Percentiles rank a stretch among this genome's conserved stretches.
phyloP scores from a whole-genome alignment of 768 basidiomycete genomes.

The Chalciporus piperatus region DNA sequence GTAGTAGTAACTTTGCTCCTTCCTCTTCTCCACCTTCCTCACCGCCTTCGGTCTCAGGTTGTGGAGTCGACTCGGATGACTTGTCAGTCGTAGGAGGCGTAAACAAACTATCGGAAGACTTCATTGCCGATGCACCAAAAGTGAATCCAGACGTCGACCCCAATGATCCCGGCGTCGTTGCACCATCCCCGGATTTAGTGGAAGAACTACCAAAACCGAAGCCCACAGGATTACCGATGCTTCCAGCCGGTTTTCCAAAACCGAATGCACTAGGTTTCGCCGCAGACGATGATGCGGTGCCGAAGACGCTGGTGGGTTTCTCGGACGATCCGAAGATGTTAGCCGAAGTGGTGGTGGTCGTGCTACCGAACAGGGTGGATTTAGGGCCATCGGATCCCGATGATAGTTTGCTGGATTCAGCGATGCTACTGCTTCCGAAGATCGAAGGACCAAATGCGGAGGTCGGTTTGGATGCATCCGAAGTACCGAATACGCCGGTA shows the following conservation, averaged over 20 bases:
- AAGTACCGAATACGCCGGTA: constrained; percentile 13
- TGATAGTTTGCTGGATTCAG: constrained; percentile 16
- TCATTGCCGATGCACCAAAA: constrained; percentile 22
- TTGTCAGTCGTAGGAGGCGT: constrained; percentile 28
- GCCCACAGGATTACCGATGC: constrained; percentile 62
- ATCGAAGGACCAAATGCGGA: constrained; percentile 25
- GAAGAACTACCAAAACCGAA: constrained; percentile 43
- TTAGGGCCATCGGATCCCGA: constrained; percentile 5
- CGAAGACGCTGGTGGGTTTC: constrained; percentile 28
- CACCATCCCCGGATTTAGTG: constrained; percentile 17
- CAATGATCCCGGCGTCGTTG: constrained; percentile 10
- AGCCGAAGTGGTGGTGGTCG: constrained; percentile 7
- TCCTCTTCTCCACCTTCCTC: constrained; percentile 33
- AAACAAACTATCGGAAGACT: constrained; percentile 23
- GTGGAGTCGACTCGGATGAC: constrained; percentile 30
- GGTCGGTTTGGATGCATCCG: constrained; percentile 24
- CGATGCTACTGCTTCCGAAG: constrained; percentile 18
- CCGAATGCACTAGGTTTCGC: constrained; percentile 24
- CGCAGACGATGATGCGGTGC: constrained; percentile 20
- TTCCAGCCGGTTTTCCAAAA: constrained; percentile 39
- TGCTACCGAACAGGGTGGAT: constrained; percentile 19
- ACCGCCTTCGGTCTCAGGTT: constrained; percentile 21
- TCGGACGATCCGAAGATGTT: constrained; percentile 23
- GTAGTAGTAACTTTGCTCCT: constrained; percentile 17
- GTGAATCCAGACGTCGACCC: constrained; percentile 18